Base-by-base conservation (phyloP, 2,329 filamentous ascomycete species). In the Grosmannia huntii region DNA sequence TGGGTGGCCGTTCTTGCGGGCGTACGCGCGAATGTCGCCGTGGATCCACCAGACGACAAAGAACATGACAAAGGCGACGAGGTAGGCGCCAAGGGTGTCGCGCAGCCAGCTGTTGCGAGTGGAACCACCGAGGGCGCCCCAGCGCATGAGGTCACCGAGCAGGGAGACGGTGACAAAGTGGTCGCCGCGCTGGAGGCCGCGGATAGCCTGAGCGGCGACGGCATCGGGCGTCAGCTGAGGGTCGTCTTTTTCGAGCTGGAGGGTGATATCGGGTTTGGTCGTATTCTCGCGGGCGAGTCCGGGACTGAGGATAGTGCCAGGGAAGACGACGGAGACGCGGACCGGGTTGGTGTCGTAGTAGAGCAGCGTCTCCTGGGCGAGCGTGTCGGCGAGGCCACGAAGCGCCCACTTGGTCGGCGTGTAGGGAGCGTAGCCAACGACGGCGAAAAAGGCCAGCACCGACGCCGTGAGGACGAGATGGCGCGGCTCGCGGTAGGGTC, bases 401-500 rank as follows among this genome's bases (percentile, higher is more conserved):
- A 99, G 77, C 1, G 94, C 94, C 57, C 85, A 85, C 73, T 99
- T 99, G 58, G 86, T 79, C 3, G 92, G 89, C 0, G 84, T 81
- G 71, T 99, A 99, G 0, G 89, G 81, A 0, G 78, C 79, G 71
- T 99, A 99, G 28, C 94, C 94, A 14, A 85, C 81, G 38, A 96
- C 71, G 14, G 89, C 82, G 65, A 86, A 84, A 65, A 96, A 86
- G 1, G 87, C 87, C 21, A 85, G 73, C 6, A 86, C 80, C 25
- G 87, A 94, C 19, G 85, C 84, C 0, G 94, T 97, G 72, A 97
- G 89, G 68, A 99, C 83, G 62, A 99, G 78, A 71, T 97, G 92
- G 57, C 86, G 82, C 11, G 85, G 76, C 62, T 79, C 73, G 5
- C 72, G 65, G 54, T 76, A 70, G 36, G 76, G 66, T 10, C 75